Evolutionary conservation across 345 rosid species (phyloP), one percentile per base, ranked within the genome.

Genomic region (Rhodamnia argentea): DNA sequence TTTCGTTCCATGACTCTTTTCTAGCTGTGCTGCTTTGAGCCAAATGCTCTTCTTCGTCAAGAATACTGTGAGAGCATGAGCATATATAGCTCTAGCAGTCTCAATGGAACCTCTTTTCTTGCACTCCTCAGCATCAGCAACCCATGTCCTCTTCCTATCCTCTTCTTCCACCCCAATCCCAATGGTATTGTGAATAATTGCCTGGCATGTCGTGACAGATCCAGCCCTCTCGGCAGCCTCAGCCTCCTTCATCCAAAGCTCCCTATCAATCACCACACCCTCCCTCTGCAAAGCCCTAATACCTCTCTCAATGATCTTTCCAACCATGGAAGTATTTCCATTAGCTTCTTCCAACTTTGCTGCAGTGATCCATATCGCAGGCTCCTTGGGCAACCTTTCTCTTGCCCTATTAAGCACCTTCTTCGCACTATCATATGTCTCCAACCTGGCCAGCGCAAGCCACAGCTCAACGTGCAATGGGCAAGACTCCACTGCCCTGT

Each of bases 131-230:
- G 98, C 99, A 94, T 96, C 99, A 58, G 98, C 99, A 62, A 96
- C 98, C 98, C 98, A 96, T 29, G 99, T 96, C 90, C 99, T 92
- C 90, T 96, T 95, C 90, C 99, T 94, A 92, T 96, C 99, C 88
- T 96, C 98, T 87, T 96, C 98, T 84, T 96, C 98, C 82, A 96
- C 98, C 87, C 98, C 99, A 89, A 95, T 88, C 52, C 97, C 98
- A 58, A 96, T 93, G 0, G 98, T 95, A 83, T 93, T 94, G 84
- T 87, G 90, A 85, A 95, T 90, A 85, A 96, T 94, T 5, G 95
- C 98, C 88, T 94, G 99, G 88, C 99, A 96, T 42, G 99, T 95
- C 52, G 88, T 92, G 3, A 94, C 95, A 86, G 95, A 94, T 32
- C 97, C 98, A 5, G 95, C 96, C 91, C 95, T 92, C 90, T 96